A percentile compares a stretch with the other conserved stretches of the same genome.
Conservation (phyloP, 2,329 filamentous ascomycete species). For the Xylaria sp. region DNA sequence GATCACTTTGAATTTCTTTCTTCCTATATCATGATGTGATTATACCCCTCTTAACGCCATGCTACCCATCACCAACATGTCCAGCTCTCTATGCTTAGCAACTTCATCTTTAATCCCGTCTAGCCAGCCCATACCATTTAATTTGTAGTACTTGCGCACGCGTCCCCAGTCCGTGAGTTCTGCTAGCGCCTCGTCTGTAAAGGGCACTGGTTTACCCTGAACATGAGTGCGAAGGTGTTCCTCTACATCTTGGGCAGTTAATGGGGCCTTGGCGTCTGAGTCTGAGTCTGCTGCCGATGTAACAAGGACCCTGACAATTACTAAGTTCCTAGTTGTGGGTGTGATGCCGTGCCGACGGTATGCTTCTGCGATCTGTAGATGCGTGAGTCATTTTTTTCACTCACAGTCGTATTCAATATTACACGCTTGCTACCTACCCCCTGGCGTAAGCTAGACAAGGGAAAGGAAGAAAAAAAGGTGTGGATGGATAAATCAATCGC, state of each 20-base stretch:
- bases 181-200: conserved; percentile 72
- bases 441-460: background rate
- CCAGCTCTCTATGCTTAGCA: conserved; percentile 65
- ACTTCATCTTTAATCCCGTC: conserved; percentile 57
- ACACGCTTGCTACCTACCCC: background rate
- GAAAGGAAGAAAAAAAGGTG: background rate
- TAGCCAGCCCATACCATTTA: conserved; percentile 69
- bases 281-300: conserved; percentile 31
- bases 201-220: conserved; percentile 66
- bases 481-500: background rate
- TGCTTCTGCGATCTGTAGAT: conserved; percentile 81
- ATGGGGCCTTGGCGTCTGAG: conserved; percentile 11
- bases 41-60: conserved; percentile 78
- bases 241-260: conserved; percentile 57
- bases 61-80: conserved; percentile 75
- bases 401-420: background rate
- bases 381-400: conserved; percentile 1
- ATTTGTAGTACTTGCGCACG: conserved; percentile 87
- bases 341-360: conserved; percentile 89
- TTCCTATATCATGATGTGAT: background rate
- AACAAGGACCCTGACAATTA: conserved; percentile 81
- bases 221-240: conserved; percentile 70
- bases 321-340: conserved; percentile 74
- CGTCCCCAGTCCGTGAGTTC: conserved; percentile 71
- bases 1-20: background rate